A percentile compares a stretch with the other conserved stretches of the same genome.
phyloP scores from a whole-genome alignment of 1,284 basidiomycete species.

The Cryptococcus sp. region DNA sequence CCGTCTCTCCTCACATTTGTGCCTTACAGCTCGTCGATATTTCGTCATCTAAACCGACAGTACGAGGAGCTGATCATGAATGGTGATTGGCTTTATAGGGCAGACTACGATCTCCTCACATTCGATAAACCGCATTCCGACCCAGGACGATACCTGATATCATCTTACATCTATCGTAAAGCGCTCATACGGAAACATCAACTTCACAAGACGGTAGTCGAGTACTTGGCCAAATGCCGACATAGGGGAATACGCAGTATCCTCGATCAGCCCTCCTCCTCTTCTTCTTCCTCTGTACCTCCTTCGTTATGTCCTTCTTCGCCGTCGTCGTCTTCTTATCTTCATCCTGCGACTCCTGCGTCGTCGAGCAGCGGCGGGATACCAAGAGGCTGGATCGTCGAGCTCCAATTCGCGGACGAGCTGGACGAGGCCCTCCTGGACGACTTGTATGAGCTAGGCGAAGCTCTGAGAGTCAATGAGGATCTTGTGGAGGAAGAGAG shows the following conservation, averaged over 20 bases:
- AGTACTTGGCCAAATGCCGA: constrained; percentile 71
- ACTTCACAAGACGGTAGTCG: constrained; percentile 73
- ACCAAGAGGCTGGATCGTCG: constrained; percentile 84
- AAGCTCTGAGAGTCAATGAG: constrained; percentile 60
- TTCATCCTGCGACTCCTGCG: too few relatives aligned
- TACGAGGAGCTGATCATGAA: too few relatives aligned
- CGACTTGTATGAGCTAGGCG: constrained; percentile 85
- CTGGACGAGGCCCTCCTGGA: constrained; percentile 91
- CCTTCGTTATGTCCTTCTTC: too few relatives aligned
- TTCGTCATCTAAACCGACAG: too few relatives aligned
- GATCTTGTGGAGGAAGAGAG: constrained; percentile 32
- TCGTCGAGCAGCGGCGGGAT: constrained; percentile 58
- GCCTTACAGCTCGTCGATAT: too few relatives aligned
- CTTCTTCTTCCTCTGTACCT: too few relatives aligned
- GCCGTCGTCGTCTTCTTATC: too few relatives aligned
- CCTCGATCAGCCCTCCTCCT: constrained; percentile 4
- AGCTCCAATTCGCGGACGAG: constrained; percentile 90
- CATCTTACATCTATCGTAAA: constrained; percentile 87
- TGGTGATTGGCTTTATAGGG: constrained; percentile 16
- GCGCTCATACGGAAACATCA: constrained; percentile 94
- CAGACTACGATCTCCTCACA: constrained; percentile 73
- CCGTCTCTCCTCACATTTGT: neutral
- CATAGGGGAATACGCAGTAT: constrained; percentile 30
- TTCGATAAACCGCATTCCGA: constrained; percentile 65
- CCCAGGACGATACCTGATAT: constrained; percentile 63